These are phyloP conservation scores for Cladophialophora bantiana DNA, from an alignment of 2,329 filamentous ascomycete species.

Conservation along the genomic window DNA sequence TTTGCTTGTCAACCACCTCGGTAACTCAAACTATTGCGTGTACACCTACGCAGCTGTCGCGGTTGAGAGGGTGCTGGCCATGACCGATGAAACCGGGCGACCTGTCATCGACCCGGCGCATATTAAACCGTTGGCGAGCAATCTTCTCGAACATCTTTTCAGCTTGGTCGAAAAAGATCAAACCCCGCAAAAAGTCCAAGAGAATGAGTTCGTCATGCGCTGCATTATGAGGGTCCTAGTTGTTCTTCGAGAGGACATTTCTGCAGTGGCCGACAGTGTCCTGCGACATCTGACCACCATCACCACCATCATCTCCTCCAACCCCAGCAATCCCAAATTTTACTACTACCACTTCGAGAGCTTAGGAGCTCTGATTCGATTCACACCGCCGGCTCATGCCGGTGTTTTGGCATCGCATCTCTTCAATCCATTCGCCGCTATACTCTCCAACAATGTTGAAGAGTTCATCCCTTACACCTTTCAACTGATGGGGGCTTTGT, in stretches of 20 bases:
- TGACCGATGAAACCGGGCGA: slow-evolving; percentile 74
- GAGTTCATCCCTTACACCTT: slow-evolving; percentile 98
- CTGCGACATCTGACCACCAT: slow-evolving; percentile 85
- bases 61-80: slow-evolving; percentile 88
- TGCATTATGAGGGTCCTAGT: slow-evolving; percentile 98
- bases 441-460: slow-evolving; percentile 82
- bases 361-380: slow-evolving; percentile 83
- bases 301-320: slow-evolving; percentile 88
- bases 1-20: slow-evolving; percentile 88
- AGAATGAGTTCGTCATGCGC: slow-evolving; percentile 98
- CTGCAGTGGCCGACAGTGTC: slow-evolving; percentile 77
- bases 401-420: slow-evolving; percentile 77
- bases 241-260: slow-evolving; percentile 83
- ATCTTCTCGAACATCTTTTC: slow-evolving; percentile 88
- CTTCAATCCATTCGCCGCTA: slow-evolving; percentile 80
- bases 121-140: slow-evolving; percentile 81
- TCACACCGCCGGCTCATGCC: slow-evolving; percentile 69
- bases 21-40: slow-evolving; percentile 89
- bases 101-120: slow-evolving; percentile 80
- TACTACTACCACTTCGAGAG: slow-evolving; percentile 99
- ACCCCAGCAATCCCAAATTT: slow-evolving; percentile 96
- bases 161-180: slow-evolving; percentile 84
- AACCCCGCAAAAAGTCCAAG: slow-evolving; percentile 90
- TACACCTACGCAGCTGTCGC: slow-evolving; percentile 98
- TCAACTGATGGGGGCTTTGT: slow-evolving; percentile 88